Conservation (phyloP, 1,284 basidiomycete species). For the Cryptococcus hybrid region DNA sequence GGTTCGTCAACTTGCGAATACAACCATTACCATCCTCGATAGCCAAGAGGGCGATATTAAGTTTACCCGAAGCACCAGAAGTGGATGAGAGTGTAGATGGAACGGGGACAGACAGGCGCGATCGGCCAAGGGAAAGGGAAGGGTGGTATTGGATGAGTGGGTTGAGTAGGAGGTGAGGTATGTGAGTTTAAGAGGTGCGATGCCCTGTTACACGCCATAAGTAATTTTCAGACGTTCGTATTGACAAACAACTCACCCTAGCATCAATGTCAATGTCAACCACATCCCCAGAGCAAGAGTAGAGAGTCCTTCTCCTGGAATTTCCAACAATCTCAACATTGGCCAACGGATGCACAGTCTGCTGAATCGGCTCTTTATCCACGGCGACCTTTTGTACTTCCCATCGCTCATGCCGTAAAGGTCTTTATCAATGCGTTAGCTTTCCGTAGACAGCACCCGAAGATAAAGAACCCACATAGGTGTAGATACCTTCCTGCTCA, state of each 20-base stretch:
- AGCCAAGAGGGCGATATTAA: conserved; percentile 54
- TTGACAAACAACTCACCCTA: conserved; percentile 52
- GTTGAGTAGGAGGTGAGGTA: conserved; percentile 65
- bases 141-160: too few relatives aligned
- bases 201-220: conserved; percentile 56
- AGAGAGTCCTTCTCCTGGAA: conserved; percentile 50
- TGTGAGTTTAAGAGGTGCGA: conserved; percentile 81
- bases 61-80: conserved; percentile 32
- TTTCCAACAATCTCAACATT: conserved; percentile 67
- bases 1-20: conserved; percentile 65
- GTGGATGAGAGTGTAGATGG: conserved; percentile 27
- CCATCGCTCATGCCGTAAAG: conserved; percentile 73
- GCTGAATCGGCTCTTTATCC: conserved; percentile 70
- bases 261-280: conserved; percentile 76
- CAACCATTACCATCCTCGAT: conserved; percentile 89
- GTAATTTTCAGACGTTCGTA: not conserved
- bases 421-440: conserved; percentile 39
- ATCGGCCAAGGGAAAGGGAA: conserved; percentile 53
- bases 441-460: not conserved
- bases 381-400: conserved; percentile 74
- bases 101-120: conserved; percentile 31
- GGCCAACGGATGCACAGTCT: conserved; percentile 84
- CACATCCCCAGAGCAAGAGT: conserved; percentile 64
- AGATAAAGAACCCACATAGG: conserved; percentile 55
- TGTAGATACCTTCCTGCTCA: conserved; percentile 76